These are phyloP conservation scores for Blastomyces silverae DNA, from an alignment of 2,329 filamentous ascomycete species.

Conservation along the genomic window DNA sequence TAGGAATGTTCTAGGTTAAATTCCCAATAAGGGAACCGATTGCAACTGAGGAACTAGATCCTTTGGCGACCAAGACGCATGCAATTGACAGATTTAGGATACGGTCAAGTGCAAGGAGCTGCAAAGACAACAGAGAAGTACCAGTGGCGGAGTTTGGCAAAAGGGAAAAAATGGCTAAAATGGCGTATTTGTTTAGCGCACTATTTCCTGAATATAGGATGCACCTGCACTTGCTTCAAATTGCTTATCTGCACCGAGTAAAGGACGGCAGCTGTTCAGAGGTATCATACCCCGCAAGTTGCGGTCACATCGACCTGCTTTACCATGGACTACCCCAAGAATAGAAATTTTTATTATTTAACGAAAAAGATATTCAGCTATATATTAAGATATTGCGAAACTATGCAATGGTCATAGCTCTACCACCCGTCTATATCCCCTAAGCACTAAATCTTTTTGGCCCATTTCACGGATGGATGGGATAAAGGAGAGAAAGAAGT, in stretches of 20 bases:
- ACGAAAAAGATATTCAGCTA: not conserved
- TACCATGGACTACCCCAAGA: not conserved
- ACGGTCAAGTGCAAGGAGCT: not conserved
- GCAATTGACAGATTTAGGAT: not conserved
- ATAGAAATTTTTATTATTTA: not conserved
- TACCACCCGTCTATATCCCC: not conserved
- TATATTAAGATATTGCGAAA: not conserved
- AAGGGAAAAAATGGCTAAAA: not conserved
- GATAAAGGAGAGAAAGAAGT: not conserved
- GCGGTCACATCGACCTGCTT: not conserved
- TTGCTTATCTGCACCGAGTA: not conserved
- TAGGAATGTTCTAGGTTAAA: not conserved
- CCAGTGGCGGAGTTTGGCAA: not conserved
- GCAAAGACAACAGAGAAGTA: not conserved
- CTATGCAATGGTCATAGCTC: not conserved
- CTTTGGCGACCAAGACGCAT: not conserved
- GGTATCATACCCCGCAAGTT: not conserved
- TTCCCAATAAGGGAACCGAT: not conserved
- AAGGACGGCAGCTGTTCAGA: not conserved
- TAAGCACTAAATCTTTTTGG: not conserved
- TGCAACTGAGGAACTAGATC: not conserved
- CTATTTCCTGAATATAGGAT: not conserved
- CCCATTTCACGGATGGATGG: not conserved
- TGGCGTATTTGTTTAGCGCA: not conserved
- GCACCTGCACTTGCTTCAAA: not conserved